Evolutionary conservation across 164 flowering plant genomes (phyloP).

Genomic region (Macadamia integrifolia): DNA sequence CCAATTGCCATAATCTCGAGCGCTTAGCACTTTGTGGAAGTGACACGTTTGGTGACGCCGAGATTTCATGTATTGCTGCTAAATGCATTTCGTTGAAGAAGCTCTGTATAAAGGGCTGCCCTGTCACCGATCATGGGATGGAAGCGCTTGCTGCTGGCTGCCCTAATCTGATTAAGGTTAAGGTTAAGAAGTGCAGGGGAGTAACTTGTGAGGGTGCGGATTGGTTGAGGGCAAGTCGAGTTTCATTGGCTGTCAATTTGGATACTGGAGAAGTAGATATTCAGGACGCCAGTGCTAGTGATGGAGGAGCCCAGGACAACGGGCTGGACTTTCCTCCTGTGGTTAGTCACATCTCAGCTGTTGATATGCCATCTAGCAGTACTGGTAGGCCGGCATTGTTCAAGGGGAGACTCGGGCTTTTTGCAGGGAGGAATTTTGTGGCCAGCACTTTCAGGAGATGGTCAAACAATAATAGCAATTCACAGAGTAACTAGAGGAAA

Average conservation of each 20-base stretch:
- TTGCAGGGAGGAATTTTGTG: constrained; percentile 51
- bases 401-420: constrained; percentile 48
- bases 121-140: constrained; percentile 71
- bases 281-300: constrained; percentile 47
- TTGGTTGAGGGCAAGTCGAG: constrained; percentile 53
- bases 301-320: constrained; percentile 42
- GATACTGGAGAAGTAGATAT: constrained; percentile 45
- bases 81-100: constrained; percentile 74
- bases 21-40: constrained; percentile 85
- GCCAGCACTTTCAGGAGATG: constrained; percentile 62
- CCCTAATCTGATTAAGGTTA: constrained; percentile 89
- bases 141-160: constrained; percentile 76
- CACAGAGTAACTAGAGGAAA: constrained; percentile 14
- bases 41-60: constrained; percentile 72
- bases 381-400: constrained; percentile 37
- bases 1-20: constrained; percentile 62
- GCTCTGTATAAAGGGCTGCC: constrained; percentile 89
- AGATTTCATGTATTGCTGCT: constrained; percentile 65
- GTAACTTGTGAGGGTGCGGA: constrained; percentile 62
- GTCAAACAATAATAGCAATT: constrained; percentile 26
- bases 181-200: constrained; percentile 84
- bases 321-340: constrained; percentile 29
- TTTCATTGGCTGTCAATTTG: constrained; percentile 50
- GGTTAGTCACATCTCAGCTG: constrained; percentile 16
- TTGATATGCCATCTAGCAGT: constrained; percentile 34